A percentile compares a stretch with the other conserved stretches of the same genome.
These are phyloP conservation scores for Phytophthora palmivora DNA, from an alignment of 352 stramenopile species.

Conservation along the genomic window DNA sequence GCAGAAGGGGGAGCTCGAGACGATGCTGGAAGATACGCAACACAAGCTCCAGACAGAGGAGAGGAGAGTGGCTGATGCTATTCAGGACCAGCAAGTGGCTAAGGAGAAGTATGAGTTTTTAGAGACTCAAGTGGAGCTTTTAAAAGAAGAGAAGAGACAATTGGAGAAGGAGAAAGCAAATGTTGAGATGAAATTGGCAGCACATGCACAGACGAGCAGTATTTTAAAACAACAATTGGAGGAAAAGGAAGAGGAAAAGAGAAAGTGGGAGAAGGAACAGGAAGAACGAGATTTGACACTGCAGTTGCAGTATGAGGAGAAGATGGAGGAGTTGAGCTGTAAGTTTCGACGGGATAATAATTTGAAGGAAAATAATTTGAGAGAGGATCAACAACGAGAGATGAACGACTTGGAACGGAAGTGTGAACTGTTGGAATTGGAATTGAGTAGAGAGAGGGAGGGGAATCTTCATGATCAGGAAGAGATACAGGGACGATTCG, in stretches of 20 bases:
- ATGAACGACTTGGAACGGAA: slow-evolving; percentile 20
- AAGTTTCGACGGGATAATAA: slow-evolving; percentile 7
- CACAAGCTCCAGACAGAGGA: slow-evolving; percentile 22
- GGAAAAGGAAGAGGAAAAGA: slow-evolving; percentile 31
- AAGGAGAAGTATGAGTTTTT: slow-evolving; percentile 37
- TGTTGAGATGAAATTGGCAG: slow-evolving; percentile 17
- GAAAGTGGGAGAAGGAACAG: slow-evolving; percentile 4
- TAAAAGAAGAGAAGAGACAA: slow-evolving; percentile 26
- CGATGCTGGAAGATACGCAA: slow-evolving; percentile 25
- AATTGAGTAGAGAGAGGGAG: slow-evolving; percentile 22
- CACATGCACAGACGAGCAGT: slow-evolving; percentile 33
- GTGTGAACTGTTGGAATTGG: slow-evolving; percentile 11
- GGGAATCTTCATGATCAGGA: slow-evolving; percentile 15
- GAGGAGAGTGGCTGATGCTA: slow-evolving; percentile 16
- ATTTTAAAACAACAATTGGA: slow-evolving; percentile 39
- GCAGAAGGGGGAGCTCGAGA: slow-evolving; percentile 32
- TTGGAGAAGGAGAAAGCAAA: slow-evolving; percentile 19
- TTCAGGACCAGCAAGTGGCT: slow-evolving; percentile 23
- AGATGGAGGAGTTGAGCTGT: slow-evolving; percentile 9
- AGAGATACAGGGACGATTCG: slow-evolving; percentile 3
- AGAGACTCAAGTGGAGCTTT: slow-evolving; percentile 29
- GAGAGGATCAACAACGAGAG: slow-evolving; percentile 8
- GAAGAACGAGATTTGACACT: slow-evolving; percentile 6
- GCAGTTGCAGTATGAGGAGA: slow-evolving; percentile 13
- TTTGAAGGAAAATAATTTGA: slow-evolving; percentile 2